Evolutionary conservation across 331 rosid genomes (phyloP).

Genomic region (Telfairia occidentalis): DNA sequence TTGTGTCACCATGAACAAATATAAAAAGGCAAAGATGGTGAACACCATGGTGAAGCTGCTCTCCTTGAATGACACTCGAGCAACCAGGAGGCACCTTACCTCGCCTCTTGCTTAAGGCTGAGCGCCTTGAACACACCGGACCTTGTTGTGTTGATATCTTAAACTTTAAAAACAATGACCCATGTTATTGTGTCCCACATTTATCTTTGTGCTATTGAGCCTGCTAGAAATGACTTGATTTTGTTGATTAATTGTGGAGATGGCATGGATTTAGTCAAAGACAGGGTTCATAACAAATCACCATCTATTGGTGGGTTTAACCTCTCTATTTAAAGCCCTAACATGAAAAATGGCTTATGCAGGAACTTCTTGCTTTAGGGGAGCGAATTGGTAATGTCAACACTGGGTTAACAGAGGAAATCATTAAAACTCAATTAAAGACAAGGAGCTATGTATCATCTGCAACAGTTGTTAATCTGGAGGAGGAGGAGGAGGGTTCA

Average conservation of each 20-base stretch:
- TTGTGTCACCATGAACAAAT: background rate
- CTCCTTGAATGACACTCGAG: background rate
- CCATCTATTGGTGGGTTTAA: background rate
- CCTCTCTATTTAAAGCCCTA: background rate
- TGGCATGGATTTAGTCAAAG: background rate
- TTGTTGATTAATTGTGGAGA: background rate
- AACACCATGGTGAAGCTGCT: background rate
- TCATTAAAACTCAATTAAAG: conserved; percentile 38
- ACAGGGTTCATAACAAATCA: background rate
- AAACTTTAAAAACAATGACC: background rate
- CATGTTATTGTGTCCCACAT: background rate
- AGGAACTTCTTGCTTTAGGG: conserved; percentile 96
- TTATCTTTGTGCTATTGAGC: background rate
- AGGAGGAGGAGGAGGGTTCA: conserved; percentile 30
- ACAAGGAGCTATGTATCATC: conserved; percentile 27
- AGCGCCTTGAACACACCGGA: background rate
- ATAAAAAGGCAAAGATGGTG: background rate
- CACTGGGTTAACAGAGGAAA: conserved; percentile 76
- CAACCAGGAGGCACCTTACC: background rate
- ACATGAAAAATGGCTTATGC: background rate
- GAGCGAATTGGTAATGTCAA: conserved; percentile 84
- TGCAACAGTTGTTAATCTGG: conserved; percentile 25
- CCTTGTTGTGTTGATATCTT: background rate
- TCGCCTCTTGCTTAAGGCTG: background rate
- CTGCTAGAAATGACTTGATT: background rate